Percentiles rank a stretch among this genome's conserved stretches.
Evolutionary conservation across 192 early-diverging fungal genomes (phyloP).

Genomic region (Coemansia sp.): DNA sequence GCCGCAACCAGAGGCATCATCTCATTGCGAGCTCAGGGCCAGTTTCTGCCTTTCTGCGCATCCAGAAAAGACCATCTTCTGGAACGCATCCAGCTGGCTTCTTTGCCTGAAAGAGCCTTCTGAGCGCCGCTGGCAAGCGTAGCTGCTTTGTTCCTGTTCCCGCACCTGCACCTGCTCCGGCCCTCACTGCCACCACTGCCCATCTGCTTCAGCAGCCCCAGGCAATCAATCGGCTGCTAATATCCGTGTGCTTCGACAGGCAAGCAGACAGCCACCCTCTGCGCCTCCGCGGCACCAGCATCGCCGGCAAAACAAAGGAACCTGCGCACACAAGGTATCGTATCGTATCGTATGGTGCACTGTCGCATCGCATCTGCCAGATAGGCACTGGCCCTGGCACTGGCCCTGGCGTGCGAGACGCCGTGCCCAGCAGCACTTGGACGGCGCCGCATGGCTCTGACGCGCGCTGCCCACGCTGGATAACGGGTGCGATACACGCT

Average conservation of each 20-base stretch:
- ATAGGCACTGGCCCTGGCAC: background rate
- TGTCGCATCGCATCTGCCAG: background rate
- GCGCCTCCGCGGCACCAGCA: background rate
- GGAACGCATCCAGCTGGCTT: background rate
- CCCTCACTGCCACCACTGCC: background rate
- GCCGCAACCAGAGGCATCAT: background rate
- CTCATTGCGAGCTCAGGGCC: background rate
- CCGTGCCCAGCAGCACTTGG: background rate
- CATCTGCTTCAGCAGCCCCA: background rate
- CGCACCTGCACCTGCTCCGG: background rate
- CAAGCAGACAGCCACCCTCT: conserved; percentile 4
- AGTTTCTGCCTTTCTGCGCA: too few relatives aligned
- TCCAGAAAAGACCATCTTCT: too few relatives aligned
- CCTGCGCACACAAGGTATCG: background rate
- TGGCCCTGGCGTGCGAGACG: background rate
- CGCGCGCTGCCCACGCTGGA: background rate
- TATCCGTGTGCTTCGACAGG: conserved; percentile 7
- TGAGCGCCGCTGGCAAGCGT: background rate
- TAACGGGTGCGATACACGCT: background rate
- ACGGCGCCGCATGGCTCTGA: background rate
- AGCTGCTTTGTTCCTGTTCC: too few relatives aligned
- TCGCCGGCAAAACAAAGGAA: background rate
- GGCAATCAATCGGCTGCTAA: conserved; percentile 8
- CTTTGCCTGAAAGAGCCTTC: background rate
- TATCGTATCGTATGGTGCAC: background rate